A percentile compares a stretch with the other conserved stretches of the same genome.
Conservation (phyloP, 495 filamentous ascomycete species). For the Hamigera avellanea region DNA sequence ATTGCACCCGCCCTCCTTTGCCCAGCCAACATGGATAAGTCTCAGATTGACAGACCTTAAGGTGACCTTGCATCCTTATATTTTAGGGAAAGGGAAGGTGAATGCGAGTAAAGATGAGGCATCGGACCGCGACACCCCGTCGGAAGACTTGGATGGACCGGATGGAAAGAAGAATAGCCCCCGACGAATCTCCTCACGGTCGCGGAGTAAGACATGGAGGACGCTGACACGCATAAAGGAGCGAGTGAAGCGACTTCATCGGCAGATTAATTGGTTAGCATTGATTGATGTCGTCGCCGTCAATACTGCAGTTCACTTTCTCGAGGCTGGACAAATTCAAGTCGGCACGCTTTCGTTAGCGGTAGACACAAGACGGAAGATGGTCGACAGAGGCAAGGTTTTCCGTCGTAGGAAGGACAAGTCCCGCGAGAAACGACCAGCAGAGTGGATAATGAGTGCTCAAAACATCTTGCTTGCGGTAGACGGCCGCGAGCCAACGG, state of each 20-base stretch:
- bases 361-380: conserved; percentile 82
- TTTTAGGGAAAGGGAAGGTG: conserved; percentile 37
- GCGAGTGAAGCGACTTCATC: conserved; percentile 71
- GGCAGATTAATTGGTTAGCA: conserved; percentile 76
- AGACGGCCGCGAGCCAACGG: conserved; percentile 73
- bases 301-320: conserved; percentile 60
- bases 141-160: conserved; percentile 9
- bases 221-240: conserved; percentile 66
- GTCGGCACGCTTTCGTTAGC: conserved; percentile 74
- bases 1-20: conserved; percentile 86
- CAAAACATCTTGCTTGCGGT: conserved; percentile 81
- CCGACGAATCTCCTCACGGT: conserved; percentile 4
- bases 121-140: conserved; percentile 12
- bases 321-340: conserved; percentile 73
- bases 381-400: conserved; percentile 80
- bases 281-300: conserved; percentile 84
- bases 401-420: conserved; percentile 72
- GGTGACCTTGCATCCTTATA: conserved; percentile 67
- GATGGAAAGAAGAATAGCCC: conserved; percentile 10
- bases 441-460: conserved; percentile 85
- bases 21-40: conserved; percentile 94
- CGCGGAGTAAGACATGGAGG: conserved; percentile 67
- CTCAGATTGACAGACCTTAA: conserved; percentile 73
- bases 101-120: conserved; percentile 12
- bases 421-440: conserved; percentile 62